A percentile compares a stretch with the other conserved stretches of the same genome.
These are phyloP conservation scores for Camelina sativa DNA, from an alignment of 345 rosid species.

Conservation along the genomic window DNA sequence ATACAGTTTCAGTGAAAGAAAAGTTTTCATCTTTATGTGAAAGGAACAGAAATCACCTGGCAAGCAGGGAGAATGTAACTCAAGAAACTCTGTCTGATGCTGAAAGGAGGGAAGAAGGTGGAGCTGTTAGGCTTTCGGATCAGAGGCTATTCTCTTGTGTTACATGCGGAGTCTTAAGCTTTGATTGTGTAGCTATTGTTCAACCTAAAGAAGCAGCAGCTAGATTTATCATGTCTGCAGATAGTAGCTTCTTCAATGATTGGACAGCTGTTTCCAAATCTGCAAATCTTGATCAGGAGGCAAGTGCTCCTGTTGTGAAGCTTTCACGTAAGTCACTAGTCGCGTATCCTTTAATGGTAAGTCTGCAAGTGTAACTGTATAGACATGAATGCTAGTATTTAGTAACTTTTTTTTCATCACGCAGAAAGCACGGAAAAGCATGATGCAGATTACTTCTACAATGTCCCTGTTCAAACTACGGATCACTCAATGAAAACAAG, in stretches of 20 bases:
- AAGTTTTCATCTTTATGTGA: conserved; percentile 68
- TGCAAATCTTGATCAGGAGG: conserved; percentile 41
- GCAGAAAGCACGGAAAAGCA: conserved; percentile 56
- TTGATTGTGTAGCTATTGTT: conserved; percentile 81
- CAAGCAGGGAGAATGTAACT: conserved; percentile 43
- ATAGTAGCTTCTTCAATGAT: conserved; percentile 88
- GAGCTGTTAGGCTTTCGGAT: conserved; percentile 66
- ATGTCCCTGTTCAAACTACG: conserved; percentile 55
- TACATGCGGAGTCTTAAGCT: conserved; percentile 86
- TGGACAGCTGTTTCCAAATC: conserved; percentile 73
- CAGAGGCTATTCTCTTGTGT: conserved; percentile 93
- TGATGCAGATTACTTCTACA: conserved; percentile 44
- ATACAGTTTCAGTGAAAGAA: conserved; percentile 56
- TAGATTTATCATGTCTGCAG: conserved; percentile 85
- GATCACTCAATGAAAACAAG: conserved; percentile 40
- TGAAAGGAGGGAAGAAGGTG: conserved; percentile 43
- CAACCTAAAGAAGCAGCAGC: conserved; percentile 90
- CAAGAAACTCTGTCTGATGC: conserved; percentile 27
- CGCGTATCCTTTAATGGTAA: conserved; percentile 8
- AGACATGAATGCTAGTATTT: not conserved
- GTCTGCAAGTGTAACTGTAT: not conserved
- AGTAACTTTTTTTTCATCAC: conserved; percentile 29
- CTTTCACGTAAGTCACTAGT: conserved; percentile 55
- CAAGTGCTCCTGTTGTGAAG: conserved; percentile 32
- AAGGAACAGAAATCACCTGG: conserved; percentile 49